A percentile compares a stretch with the other conserved stretches of the same genome.
These are phyloP conservation scores for Barnettozyma botsteinii DNA, from an alignment of 805 yeast species.

Conservation along the genomic window DNA sequence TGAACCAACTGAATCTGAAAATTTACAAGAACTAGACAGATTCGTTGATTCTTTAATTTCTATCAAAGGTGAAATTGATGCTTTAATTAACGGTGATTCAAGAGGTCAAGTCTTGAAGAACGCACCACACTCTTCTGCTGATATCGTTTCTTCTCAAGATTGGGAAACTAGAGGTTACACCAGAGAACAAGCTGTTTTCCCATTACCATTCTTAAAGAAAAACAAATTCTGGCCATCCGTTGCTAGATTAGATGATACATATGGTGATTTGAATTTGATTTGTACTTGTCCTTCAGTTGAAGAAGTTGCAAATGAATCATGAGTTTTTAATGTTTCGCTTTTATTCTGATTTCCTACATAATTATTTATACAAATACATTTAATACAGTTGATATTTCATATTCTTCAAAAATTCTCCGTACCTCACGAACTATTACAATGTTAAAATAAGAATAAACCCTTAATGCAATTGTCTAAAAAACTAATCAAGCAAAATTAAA, in stretches of 20 bases:
- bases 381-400: neutral
- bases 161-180: constrained; percentile 88
- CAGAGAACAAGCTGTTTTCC: constrained; percentile 90
- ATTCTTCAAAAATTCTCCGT: too few relatives aligned
- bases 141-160: constrained; percentile 58
- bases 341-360: neutral
- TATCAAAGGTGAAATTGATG: constrained; percentile 77
- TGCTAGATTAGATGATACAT: constrained; percentile 87
- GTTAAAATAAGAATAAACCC: too few relatives aligned
- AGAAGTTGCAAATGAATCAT: constrained; percentile 44
- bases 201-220: constrained; percentile 64
- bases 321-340: neutral
- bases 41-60: constrained; percentile 83
- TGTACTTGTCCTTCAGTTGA: constrained; percentile 92
- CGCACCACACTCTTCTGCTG: constrained; percentile 88
- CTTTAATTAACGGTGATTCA: constrained; percentile 58
- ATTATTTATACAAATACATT: neutral
- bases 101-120: constrained; percentile 71
- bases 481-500: too few relatives aligned
- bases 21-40: constrained; percentile 80
- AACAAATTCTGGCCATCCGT: constrained; percentile 95
- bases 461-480: neutral
- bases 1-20: constrained; percentile 96
- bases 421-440: too few relatives aligned
- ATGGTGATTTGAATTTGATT: constrained; percentile 86